Base-by-base conservation (phyloP, 257 asterid genomes). In the Solanum tacnaense region DNA sequence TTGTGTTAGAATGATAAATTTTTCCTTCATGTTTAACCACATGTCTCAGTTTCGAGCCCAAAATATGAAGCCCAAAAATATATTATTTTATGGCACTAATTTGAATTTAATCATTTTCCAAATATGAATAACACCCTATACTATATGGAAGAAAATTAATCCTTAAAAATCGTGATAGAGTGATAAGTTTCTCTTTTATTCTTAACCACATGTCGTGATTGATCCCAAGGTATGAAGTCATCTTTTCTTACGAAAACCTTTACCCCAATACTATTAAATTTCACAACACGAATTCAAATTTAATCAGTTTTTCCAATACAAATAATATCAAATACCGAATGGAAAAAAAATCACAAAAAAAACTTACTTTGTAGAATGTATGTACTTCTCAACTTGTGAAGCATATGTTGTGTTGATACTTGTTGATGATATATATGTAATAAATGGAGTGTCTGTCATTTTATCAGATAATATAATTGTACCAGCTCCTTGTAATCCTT, bases 341-440 rank as follows among this genome's bases (percentile, higher is more conserved):
- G 16, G 34, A 73, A 73, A 12, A 15, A 32, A 41, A 36, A 60
- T n/a, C 6, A 46, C 5, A 3, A 39, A 5, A 10, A 16, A 7
- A 35, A 56, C 87, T 21, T 88, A 94, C 99, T 91, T 89, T 39
- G 98, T 92, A 20, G 98, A 88, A 85, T 95, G 94, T 81, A 96
- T 93, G 88, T 95, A 95, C 21, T 68, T 82, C 25, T 90, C 90
- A 13, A 96, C 91, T 85, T 52, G 89, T 29, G 36, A 1, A 21
- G 97, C 98, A 56, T 91, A 87, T 4, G 44, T 44, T 9, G 79
- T 0, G 49, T 67, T 88, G 39, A 94, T 91, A 27, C 56, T 62
- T 15, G 95, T 90, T 58, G 90, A 92, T 16, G 96, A 87, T 38
- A 88, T 72, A 15, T 81, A 6, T 20, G 91, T 71, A 1, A 89